Conservation (phyloP, 2,329 filamentous ascomycete species). For the Cercospora canescens region DNA sequence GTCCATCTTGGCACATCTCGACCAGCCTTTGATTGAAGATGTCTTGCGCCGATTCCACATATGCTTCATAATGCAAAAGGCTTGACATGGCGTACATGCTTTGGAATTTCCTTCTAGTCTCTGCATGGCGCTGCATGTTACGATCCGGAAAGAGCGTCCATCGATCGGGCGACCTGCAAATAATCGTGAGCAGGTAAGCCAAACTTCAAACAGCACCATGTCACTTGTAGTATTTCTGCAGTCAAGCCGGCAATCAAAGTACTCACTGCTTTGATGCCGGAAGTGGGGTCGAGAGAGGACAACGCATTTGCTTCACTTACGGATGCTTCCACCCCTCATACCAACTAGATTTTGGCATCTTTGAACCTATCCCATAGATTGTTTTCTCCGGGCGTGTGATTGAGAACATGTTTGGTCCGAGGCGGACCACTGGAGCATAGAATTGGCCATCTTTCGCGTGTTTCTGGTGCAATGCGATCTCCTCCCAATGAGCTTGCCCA, state of each 20-base stretch:
- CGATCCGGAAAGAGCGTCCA: slow-evolving; percentile 23
- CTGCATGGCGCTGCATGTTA: slow-evolving; percentile 22
- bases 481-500: slow-evolving; percentile 25
- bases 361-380: slow-evolving; percentile 25
- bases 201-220: not conserved
- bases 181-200: not conserved
- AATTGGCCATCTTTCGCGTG: slow-evolving; percentile 18
- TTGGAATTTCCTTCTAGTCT: slow-evolving; percentile 23
- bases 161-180: slow-evolving; percentile 6
- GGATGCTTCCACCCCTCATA: slow-evolving; percentile 23
- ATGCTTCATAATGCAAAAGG: slow-evolving; percentile 26
- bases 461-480: slow-evolving; percentile 26
- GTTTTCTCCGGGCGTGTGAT: slow-evolving; percentile 20
- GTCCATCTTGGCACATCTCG: slow-evolving; percentile 14
- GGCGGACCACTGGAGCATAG: slow-evolving; percentile 25
- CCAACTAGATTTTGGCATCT: slow-evolving; percentile 28
- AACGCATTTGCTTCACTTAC: not conserved
- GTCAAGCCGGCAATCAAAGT: not conserved
- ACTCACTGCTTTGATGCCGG: not conserved
- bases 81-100: slow-evolving; percentile 28
- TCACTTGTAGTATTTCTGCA: not conserved
- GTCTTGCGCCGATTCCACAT: slow-evolving; percentile 21
- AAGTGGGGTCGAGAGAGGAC: not conserved
- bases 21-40: slow-evolving; percentile 19
- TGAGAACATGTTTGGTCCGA: slow-evolving; percentile 27